phyloP scores from a whole-genome alignment of 441 rosid species.

The Aquilaria agallochum region DNA sequence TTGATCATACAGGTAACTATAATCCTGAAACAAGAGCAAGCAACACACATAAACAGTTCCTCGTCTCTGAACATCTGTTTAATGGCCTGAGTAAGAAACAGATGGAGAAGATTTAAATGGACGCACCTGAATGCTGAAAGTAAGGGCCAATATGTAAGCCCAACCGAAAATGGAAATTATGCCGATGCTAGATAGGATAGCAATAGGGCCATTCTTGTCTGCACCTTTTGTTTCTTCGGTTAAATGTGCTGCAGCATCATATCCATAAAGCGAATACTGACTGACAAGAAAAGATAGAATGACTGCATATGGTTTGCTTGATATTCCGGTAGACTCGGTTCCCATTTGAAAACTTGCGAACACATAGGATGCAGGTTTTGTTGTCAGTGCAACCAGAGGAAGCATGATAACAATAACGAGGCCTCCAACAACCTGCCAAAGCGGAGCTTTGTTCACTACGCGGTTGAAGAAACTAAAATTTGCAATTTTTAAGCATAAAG shows the following conservation, averaged over 20 bases:
- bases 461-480: constrained; percentile 2
- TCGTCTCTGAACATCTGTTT: not conserved
- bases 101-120: too few relatives aligned
- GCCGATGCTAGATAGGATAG: constrained; percentile 58
- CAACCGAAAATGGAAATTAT: constrained; percentile 58
- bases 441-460: not conserved
- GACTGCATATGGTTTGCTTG: constrained; percentile 58
- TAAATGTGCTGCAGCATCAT: constrained; percentile 66
- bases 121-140: constrained; percentile 54
- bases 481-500: not conserved
- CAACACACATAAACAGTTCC: not conserved
- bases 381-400: constrained; percentile 47
- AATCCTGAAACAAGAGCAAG: constrained; percentile 27
- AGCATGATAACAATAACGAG: constrained; percentile 49
- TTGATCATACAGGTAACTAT: constrained; percentile 35
- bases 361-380: constrained; percentile 53
- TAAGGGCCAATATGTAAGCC: constrained; percentile 58
- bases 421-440: constrained; percentile 55
- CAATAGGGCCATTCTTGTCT: constrained; percentile 57
- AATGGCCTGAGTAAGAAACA: not conserved
- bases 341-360: constrained; percentile 46
- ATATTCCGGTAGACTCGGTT: constrained; percentile 41
- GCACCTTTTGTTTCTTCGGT: constrained; percentile 73
- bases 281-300: constrained; percentile 54
- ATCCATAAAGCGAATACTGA: constrained; percentile 57